A percentile compares a stretch with the other conserved stretches of the same genome.
These are phyloP conservation scores for Dalbergia oliveri DNA, from an alignment of 306 rosid genomes.

Conservation along the genomic window DNA sequence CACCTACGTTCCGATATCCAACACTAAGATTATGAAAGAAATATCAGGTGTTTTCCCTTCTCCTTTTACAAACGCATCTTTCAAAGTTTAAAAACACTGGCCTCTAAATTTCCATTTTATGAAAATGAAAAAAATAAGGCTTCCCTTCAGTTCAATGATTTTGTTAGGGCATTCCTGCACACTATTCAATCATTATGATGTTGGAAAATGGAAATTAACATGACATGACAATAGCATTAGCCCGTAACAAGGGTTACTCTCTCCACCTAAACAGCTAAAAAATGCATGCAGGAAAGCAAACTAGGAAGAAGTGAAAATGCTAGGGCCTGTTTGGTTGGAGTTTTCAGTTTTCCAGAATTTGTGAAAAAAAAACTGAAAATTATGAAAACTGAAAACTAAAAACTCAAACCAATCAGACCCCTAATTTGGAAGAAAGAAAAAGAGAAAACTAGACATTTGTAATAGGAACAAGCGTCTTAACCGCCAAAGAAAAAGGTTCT, in stretches of 20 bases:
- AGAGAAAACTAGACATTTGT: not conserved
- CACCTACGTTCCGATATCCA: not conserved
- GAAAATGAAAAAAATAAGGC: not conserved
- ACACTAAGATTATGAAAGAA: slow-evolving; percentile 18
- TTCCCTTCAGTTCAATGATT: not conserved
- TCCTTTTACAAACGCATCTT: not conserved
- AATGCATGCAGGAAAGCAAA: not conserved
- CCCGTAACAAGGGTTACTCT: not conserved
- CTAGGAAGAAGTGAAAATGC: not conserved
- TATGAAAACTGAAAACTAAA: no score
- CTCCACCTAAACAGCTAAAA: no score
- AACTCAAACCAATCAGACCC: no score
- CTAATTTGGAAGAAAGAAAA: not conserved
- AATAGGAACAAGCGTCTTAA: slow-evolving; percentile 20
- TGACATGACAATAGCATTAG: not conserved
- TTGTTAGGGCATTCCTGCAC: not conserved
- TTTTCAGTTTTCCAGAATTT: no score
- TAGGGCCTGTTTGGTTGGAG: no score
- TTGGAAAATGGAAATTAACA: not conserved
- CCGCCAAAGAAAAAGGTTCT: not conserved
- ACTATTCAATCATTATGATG: slow-evolving; percentile 18
- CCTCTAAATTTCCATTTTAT: no score
- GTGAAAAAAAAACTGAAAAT: no score
- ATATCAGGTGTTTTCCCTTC: not conserved
- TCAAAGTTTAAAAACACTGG: not conserved